Evolutionary conservation across 1,284 basidiomycete species (phyloP).

Genomic region (Boletellus dicymbophilus): DNA sequence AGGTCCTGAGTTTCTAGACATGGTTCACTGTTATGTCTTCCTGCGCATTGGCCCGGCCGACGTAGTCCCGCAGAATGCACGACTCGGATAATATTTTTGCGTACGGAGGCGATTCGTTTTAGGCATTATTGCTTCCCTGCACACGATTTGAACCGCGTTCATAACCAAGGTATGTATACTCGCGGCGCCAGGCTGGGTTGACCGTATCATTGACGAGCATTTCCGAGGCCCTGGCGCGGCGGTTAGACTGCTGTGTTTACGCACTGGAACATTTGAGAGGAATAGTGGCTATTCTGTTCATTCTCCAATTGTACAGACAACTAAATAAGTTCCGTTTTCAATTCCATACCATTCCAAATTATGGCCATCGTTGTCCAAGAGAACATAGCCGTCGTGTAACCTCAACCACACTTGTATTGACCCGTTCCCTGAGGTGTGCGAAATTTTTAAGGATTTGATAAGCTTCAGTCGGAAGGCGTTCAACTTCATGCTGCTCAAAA

Average conservation of each 20-base stretch:
- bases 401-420: constrained; percentile 52
- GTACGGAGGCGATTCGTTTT: constrained; percentile 6
- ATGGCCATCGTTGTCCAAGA: constrained; percentile 49
- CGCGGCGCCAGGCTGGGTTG: constrained; percentile 1
- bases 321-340: constrained; percentile 56
- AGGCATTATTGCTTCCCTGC: background rate
- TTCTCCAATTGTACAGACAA: constrained; percentile 35
- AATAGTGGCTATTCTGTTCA: constrained; percentile 3
- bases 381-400: constrained; percentile 50
- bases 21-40: constrained; percentile 6
- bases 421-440: constrained; percentile 15
- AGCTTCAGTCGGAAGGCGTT: constrained; percentile 56
- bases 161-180: constrained; percentile 20
- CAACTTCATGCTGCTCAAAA: constrained; percentile 67
- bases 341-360: constrained; percentile 73
- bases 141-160: background rate
- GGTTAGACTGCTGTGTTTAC: constrained; percentile 11
- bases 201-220: constrained; percentile 11
- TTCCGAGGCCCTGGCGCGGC: constrained; percentile 6
- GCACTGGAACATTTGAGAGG: constrained; percentile 1
- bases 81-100: constrained; percentile 1
- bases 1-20: constrained; percentile 23
- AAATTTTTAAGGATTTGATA: constrained; percentile 44
- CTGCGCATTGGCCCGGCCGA: constrained; percentile 7
- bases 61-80: constrained; percentile 4